phyloP scores from a whole-genome alignment of 306 rosid genomes.

The Castanea sativa region DNA sequence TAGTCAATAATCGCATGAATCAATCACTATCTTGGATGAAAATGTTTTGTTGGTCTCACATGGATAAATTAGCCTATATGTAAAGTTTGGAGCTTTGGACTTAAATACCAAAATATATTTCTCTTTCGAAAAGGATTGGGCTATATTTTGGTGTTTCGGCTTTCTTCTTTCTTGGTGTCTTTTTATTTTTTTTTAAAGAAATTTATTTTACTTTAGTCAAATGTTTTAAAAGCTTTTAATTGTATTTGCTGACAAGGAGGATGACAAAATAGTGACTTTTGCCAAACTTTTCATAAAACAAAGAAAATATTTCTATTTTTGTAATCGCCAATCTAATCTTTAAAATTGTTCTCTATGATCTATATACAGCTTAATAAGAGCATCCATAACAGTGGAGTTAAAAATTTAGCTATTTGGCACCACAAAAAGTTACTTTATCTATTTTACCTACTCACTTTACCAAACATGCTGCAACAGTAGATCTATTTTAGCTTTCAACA shows the following conservation, averaged over 20 bases:
- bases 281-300: conserved; percentile 24
- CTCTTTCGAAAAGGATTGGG: background rate
- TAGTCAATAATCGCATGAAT: background rate
- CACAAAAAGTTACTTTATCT: no score
- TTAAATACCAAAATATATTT: background rate
- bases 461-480: no score
- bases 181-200: background rate
- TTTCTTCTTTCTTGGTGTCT: background rate
- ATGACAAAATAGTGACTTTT: conserved; percentile 87
- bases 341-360: no score
- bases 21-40: background rate
- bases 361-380: no score
- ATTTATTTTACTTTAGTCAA: background rate
- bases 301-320: no score
- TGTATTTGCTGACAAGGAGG: conserved; percentile 63
- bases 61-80: background rate
- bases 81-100: background rate
- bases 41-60: background rate
- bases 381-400: no score
- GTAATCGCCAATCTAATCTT: no score
- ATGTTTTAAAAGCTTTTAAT: background rate
- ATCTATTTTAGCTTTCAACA: no score
- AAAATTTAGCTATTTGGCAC: no score
- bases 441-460: no score
- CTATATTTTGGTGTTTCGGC: no score